phyloP scores from a whole-genome alignment of 805 yeast species.

The Hanseniaspora mollemarum region DNA sequence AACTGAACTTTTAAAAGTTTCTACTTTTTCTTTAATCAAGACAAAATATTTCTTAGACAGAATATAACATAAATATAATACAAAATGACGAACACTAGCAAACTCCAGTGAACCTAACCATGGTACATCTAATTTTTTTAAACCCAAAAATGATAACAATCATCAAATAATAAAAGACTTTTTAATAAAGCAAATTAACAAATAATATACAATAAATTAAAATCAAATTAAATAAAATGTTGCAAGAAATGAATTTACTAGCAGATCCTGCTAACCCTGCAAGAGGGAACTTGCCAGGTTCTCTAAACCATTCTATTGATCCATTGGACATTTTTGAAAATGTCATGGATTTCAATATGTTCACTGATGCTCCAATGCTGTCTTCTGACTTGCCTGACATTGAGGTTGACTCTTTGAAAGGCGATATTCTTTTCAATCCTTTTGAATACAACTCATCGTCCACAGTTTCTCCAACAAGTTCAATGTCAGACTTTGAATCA shows the following conservation, averaged over 20 bases:
- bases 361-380: neutral
- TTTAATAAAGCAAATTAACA: neutral
- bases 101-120: conserved; percentile 14
- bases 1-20: neutral
- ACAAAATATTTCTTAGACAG: neutral
- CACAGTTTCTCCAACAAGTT: neutral
- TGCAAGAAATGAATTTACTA: conserved; percentile 3
- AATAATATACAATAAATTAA: neutral
- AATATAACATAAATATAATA: neutral
- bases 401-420: neutral
- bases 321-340: conserved; percentile 4
- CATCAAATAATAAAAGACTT: neutral
- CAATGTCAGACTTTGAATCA: neutral
- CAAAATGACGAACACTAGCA: conserved; percentile 4
- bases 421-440: neutral
- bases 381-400: neutral
- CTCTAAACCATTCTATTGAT: neutral
- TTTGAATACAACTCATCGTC: neutral
- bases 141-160: neutral
- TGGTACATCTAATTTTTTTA: neutral
- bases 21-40: neutral
- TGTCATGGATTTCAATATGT: neutral
- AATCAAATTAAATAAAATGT: neutral
- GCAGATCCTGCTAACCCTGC: neutral
- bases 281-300: neutral